phyloP scores from a whole-genome alignment of 108 stramenopile genomes.

The Fragilaria crotonensis region DNA sequence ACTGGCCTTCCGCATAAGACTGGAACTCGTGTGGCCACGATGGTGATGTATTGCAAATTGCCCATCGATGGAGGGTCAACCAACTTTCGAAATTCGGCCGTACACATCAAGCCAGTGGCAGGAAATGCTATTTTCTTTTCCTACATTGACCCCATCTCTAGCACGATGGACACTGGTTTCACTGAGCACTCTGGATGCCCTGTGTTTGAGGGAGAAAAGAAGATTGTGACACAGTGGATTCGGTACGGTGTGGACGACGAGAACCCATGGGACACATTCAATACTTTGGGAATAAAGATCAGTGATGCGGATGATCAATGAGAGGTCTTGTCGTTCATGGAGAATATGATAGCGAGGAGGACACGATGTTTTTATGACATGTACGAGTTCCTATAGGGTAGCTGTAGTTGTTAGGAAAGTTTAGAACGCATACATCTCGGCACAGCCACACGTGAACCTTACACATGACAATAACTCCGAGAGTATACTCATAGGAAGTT shows the following conservation, averaged over 20 bases:
- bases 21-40: slow-evolving; percentile 87
- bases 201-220: slow-evolving; percentile 87
- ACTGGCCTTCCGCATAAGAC: slow-evolving; percentile 54
- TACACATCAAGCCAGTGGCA: slow-evolving; percentile 69
- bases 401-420: no score
- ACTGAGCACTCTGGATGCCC: slow-evolving; percentile 92
- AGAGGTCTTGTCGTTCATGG: no score
- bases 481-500: no score
- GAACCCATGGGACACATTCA: slow-evolving; percentile 80
- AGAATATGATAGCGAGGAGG: no score
- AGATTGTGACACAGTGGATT: slow-evolving; percentile 96
- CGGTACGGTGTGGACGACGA: slow-evolving; percentile 81
- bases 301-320: not conserved
- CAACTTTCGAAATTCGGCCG: slow-evolving; percentile 79
- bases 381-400: no score
- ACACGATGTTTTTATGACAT: no score
- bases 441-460: no score
- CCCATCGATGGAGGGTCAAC: slow-evolving; percentile 83
- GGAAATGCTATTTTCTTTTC: slow-evolving; percentile 85
- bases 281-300: slow-evolving; percentile 41
- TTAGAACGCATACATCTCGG: no score
- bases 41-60: slow-evolving; percentile 89
- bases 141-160: slow-evolving; percentile 68
- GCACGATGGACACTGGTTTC: slow-evolving; percentile 65
- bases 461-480: no score